Percentiles rank a stretch among this genome's conserved stretches.
Conservation (phyloP, 2,329 filamentous ascomycete genomes). For the Aspergillus viridinutans region DNA sequence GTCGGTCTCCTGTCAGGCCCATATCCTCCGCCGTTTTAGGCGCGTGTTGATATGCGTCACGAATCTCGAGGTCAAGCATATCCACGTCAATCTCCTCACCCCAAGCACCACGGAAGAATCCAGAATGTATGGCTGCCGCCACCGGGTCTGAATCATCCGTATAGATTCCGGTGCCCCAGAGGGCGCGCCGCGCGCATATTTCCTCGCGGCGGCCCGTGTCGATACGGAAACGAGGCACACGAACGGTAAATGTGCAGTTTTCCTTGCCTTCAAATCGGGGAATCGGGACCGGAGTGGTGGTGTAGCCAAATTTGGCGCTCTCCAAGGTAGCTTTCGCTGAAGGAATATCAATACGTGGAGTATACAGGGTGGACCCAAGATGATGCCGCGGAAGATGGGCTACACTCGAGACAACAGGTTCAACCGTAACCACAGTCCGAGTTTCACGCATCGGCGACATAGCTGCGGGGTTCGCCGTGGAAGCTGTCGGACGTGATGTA, state of each 20-base stretch:
- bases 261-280: slow-evolving; percentile 73
- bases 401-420: slow-evolving; percentile 68
- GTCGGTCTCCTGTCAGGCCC: slow-evolving; percentile 20
- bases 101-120: slow-evolving; percentile 90
- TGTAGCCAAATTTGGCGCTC: slow-evolving; percentile 55
- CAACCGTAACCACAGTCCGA: slow-evolving; percentile 63
- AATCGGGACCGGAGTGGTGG: slow-evolving; percentile 63
- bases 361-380: slow-evolving; percentile 79
- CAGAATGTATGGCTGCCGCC: slow-evolving; percentile 86
- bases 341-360: slow-evolving; percentile 57
- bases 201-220: slow-evolving; percentile 68
- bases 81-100: slow-evolving; percentile 68
- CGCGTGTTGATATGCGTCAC: slow-evolving; percentile 43
- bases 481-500: slow-evolving; percentile 22
- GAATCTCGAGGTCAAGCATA: slow-evolving; percentile 57
- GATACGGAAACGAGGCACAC: slow-evolving; percentile 76
- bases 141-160: slow-evolving; percentile 94
- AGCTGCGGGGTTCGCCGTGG: slow-evolving; percentile 17
- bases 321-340: slow-evolving; percentile 37
- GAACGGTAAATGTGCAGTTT: slow-evolving; percentile 86
- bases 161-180: slow-evolving; percentile 94
- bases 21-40: slow-evolving; percentile 39
- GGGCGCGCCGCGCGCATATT: slow-evolving; percentile 71
- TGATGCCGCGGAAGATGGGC: slow-evolving; percentile 69
- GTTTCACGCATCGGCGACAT: slow-evolving; percentile 50